These are phyloP conservation scores for Hyaloscypha hepaticicola DNA, from an alignment of 495 filamentous ascomycete species.

Conservation along the genomic window DNA sequence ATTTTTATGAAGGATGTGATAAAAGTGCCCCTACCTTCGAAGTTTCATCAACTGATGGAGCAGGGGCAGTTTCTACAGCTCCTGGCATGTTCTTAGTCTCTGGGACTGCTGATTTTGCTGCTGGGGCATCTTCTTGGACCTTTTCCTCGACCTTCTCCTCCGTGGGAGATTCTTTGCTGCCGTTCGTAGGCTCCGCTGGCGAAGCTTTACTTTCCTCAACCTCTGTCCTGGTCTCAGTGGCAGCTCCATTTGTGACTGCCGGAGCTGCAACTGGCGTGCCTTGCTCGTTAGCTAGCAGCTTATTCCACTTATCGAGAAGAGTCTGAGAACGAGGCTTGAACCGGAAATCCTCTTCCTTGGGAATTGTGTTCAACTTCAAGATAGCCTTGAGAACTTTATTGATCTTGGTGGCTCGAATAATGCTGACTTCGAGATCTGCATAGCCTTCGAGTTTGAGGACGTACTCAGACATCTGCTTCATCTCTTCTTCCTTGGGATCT, in stretches of 20 bases:
- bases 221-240: constrained; percentile 49
- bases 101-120: constrained; percentile 36
- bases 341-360: constrained; percentile 77
- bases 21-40: constrained; percentile 10
- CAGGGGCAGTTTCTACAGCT: constrained; percentile 15
- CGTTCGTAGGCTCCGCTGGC: constrained; percentile 34
- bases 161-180: constrained; percentile 32
- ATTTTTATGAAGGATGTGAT: not conserved
- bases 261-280: constrained; percentile 41
- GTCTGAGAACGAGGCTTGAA: constrained; percentile 77
- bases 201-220: constrained; percentile 38
- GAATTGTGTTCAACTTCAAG: constrained; percentile 76
- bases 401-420: constrained; percentile 85
- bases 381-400: constrained; percentile 93
- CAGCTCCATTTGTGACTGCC: constrained; percentile 27
- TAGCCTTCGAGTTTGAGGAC: constrained; percentile 76
- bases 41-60: constrained; percentile 13
- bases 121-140: constrained; percentile 39
- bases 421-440: constrained; percentile 76
- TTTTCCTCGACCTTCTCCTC: constrained; percentile 39
- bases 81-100: constrained; percentile 33
- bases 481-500: constrained; percentile 83
- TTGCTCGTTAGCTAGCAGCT: constrained; percentile 61
- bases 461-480: constrained; percentile 78
- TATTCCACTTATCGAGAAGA: constrained; percentile 80